A percentile compares a stretch with the other conserved stretches of the same genome.
phyloP scores from a whole-genome alignment of 176 grass and related monocot genomes.

The Musa itinerans region DNA sequence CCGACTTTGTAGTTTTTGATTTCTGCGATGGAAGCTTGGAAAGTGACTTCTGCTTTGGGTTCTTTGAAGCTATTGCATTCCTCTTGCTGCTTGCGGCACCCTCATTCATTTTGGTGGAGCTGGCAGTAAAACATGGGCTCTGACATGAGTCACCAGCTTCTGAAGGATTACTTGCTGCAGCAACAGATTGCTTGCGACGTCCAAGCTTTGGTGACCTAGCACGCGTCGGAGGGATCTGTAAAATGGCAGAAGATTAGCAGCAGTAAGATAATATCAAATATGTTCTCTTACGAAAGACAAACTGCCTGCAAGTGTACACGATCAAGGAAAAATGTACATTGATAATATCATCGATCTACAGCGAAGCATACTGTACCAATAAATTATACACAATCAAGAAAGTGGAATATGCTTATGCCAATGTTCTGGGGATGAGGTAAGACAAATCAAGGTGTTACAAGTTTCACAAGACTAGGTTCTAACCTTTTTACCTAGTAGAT shows the following conservation, averaged over 20 bases:
- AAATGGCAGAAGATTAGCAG: background rate
- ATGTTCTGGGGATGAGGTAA: no score
- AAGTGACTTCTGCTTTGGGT: constrained; percentile 46
- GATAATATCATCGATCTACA: no score
- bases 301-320: no score
- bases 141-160: constrained; percentile 59
- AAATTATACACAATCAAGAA: no score
- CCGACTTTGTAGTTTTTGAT: constrained; percentile 29
- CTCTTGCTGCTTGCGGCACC: constrained; percentile 25
- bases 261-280: background rate
- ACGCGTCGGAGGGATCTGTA: constrained; percentile 89
- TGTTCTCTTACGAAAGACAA: background rate
- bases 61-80: constrained; percentile 26
- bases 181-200: constrained; percentile 43
- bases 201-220: constrained; percentile 91
- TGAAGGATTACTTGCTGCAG: constrained; percentile 33
- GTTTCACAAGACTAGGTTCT: no score
- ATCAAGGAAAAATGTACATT: no score
- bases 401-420: no score
- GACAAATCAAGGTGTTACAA: no score
- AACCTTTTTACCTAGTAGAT: no score
- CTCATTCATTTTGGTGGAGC: constrained; percentile 31
- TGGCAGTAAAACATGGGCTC: constrained; percentile 38
- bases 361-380: no score
- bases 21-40: constrained; percentile 33